Conservation (phyloP, 768 basidiomycete species). For the Tylopilus vinaceipallidus region DNA sequence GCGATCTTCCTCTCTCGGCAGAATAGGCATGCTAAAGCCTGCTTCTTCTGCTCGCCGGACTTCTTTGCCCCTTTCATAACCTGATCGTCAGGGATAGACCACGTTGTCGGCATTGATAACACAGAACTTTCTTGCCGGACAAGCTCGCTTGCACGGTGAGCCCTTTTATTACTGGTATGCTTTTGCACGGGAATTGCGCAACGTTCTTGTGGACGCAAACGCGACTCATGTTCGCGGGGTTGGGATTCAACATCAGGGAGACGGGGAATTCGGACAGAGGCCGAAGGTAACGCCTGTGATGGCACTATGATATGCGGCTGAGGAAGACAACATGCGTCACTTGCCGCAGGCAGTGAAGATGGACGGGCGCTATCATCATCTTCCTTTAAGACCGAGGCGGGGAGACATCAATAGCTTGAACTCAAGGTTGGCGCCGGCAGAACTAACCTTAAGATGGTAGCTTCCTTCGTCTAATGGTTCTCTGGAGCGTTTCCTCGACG, state of each 20-base stretch:
- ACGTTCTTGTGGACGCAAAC: slow-evolving; percentile 27
- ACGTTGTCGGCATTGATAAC: slow-evolving; percentile 28
- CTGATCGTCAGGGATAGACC: slow-evolving; percentile 34
- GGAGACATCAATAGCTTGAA: slow-evolving; percentile 23
- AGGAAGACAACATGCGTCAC: slow-evolving; percentile 25
- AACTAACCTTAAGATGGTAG: slow-evolving; percentile 33
- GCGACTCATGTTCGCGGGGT: slow-evolving; percentile 17
- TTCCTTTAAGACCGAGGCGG: slow-evolving; percentile 29
- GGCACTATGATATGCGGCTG: slow-evolving; percentile 25
- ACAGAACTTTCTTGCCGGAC: slow-evolving; percentile 29
- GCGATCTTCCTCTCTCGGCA: slow-evolving; percentile 52
- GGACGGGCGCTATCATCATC: slow-evolving; percentile 21
- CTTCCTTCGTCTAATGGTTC: slow-evolving; percentile 27
- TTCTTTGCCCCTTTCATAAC: slow-evolving; percentile 33
- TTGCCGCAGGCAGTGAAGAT: slow-evolving; percentile 18
- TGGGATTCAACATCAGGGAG: slow-evolving; percentile 16
- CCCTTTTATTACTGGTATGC: slow-evolving; percentile 25
- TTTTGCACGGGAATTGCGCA: slow-evolving; percentile 19
- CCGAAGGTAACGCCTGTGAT: slow-evolving; percentile 18
- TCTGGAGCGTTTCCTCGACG: slow-evolving; percentile 34
- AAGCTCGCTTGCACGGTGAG: slow-evolving; percentile 27
- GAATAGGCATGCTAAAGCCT: slow-evolving; percentile 47
- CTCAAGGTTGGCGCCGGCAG: slow-evolving; percentile 29
- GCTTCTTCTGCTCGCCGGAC: slow-evolving; percentile 41
- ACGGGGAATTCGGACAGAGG: slow-evolving; percentile 17